These are phyloP conservation scores for Aristolochia californica DNA, from an alignment of 164 flowering plant genomes.

Conservation along the genomic window DNA sequence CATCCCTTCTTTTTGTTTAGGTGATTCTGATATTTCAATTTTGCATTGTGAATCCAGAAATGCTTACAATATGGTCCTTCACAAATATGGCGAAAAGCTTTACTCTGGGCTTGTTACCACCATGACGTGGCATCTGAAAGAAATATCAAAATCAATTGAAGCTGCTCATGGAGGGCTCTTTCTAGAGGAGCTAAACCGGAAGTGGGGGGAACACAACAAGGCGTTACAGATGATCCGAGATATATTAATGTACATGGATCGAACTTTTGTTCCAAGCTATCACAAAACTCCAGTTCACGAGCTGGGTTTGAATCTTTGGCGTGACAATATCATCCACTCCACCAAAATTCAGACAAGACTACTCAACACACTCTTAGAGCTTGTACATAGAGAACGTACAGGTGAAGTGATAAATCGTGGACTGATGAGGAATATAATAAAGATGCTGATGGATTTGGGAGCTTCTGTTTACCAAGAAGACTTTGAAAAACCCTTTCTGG, in stretches of 20 bases:
- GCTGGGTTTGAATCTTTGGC: conserved; percentile 83
- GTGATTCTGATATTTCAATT: background rate
- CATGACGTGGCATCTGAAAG: conserved; percentile 70
- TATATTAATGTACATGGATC: conserved; percentile 97
- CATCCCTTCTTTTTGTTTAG: background rate
- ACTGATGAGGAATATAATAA: conserved; percentile 64
- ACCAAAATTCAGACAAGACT: conserved; percentile 61
- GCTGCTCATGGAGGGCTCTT: conserved; percentile 70
- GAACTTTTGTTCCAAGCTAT: conserved; percentile 68
- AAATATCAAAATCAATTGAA: conserved; percentile 65
- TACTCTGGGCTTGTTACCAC: conserved; percentile 80
- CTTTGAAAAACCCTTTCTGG: conserved; percentile 74
- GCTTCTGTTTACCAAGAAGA: conserved; percentile 68
- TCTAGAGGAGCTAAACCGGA: conserved; percentile 76
- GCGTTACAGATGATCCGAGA: conserved; percentile 83
- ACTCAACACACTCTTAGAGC: conserved; percentile 60
- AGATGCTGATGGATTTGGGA: conserved; percentile 84
- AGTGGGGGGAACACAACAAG: conserved; percentile 86
- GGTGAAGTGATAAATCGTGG: conserved; percentile 83
- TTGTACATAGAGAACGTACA: conserved; percentile 53
- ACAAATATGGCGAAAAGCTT: conserved; percentile 86
- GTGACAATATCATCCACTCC: conserved; percentile 66
- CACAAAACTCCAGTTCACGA: conserved; percentile 83
- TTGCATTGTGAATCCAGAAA: conserved; percentile 38
- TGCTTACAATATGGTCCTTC: conserved; percentile 96